Conservation (phyloP, 1,139 yeast species). For the Spathaspora sp. region DNA sequence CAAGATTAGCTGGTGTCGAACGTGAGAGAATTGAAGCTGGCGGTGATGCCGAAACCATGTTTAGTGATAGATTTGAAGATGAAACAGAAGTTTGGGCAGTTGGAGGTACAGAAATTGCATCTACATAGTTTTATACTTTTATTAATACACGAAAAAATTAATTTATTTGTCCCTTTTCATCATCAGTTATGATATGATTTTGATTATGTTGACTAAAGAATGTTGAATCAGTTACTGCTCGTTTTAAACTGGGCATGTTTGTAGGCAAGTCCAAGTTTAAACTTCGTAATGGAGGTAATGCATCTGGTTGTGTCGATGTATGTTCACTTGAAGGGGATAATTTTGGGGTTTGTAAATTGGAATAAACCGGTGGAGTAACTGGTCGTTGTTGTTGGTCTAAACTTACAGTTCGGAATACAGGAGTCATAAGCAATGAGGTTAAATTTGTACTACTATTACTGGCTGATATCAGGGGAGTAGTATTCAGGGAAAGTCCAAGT, state of each 20-base stretch:
- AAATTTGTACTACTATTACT: slow-evolving; percentile 48
- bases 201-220: slow-evolving; percentile 8
- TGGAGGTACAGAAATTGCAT: slow-evolving; percentile 55
- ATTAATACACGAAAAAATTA: not conserved
- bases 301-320: slow-evolving; percentile 7
- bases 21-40: slow-evolving; percentile 86
- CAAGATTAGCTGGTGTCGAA: slow-evolving; percentile 79
- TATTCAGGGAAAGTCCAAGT: slow-evolving; percentile 39
- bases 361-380: slow-evolving; percentile 17
- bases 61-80: slow-evolving; percentile 83
- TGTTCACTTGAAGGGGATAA: slow-evolving; percentile 14
- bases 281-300: slow-evolving; percentile 50
- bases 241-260: slow-evolving; percentile 19
- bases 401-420: slow-evolving; percentile 12
- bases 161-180: slow-evolving; percentile 1
- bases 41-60: slow-evolving; percentile 85
- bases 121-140: not conserved
- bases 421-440: slow-evolving; percentile 32
- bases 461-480: slow-evolving; percentile 46
- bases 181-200: slow-evolving; percentile 7
- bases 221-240: slow-evolving; percentile 3
- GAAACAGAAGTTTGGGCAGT: slow-evolving; percentile 87
- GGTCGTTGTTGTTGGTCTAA: slow-evolving; percentile 9
- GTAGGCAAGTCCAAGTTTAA: slow-evolving; percentile 50
- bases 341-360: slow-evolving; percentile 52